Evolutionary conservation across 2,329 filamentous ascomycete species (phyloP), one percentile per base, ranked within the genome.

Genomic region (Beauveria sp.): DNA sequence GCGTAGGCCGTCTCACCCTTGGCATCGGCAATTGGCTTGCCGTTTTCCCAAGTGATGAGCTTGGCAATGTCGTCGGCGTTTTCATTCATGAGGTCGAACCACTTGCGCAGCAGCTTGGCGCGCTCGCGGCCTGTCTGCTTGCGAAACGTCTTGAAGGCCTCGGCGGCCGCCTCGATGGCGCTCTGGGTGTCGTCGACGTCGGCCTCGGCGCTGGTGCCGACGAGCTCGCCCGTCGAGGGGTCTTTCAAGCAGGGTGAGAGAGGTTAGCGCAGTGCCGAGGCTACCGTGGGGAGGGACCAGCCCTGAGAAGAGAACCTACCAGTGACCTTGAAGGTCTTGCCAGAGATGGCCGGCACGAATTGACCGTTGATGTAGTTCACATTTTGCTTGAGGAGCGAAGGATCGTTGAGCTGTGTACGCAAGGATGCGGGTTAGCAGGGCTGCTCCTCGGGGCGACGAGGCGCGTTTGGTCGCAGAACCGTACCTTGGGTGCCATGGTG

Each of bases 31-130:
- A 89, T 70, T 1, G 91, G 90, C 78, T 96, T 96, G 65, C 91
- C 91, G 67, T 96, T 96, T 78, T 96, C 91, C 86, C 88, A 90
- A 45, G 91, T 95, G 69, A 96, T 92, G 64, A 96, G 80, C 63
- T 81, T 90, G 8, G 90, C 89, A 38, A 96, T 79, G 71, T 96
- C 91, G 34, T 93, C 90, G 52, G 84, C 80, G 68, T 96, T 92
- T 63, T 88, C 88, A 38, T 88, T 73, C 79, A 95, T 86, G 66
- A 93, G 78, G 66, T 93, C 86, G 74, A 91, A 91, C 91, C 90
- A 96, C 72, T 85, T 87, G 60, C 89, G 82, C 66, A 96, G 79
- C 70, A 93, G 77, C 73, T 85, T 86, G 57, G 89, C 81, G 63
- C 90, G 84, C 77, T 93, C 83, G 62, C 91, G 88, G 62, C 87